Percentiles rank a stretch among this genome's conserved stretches.
Evolutionary conservation across 2,329 filamentous ascomycete genomes (phyloP).

Genomic region (Talaromyces piceae): DNA sequence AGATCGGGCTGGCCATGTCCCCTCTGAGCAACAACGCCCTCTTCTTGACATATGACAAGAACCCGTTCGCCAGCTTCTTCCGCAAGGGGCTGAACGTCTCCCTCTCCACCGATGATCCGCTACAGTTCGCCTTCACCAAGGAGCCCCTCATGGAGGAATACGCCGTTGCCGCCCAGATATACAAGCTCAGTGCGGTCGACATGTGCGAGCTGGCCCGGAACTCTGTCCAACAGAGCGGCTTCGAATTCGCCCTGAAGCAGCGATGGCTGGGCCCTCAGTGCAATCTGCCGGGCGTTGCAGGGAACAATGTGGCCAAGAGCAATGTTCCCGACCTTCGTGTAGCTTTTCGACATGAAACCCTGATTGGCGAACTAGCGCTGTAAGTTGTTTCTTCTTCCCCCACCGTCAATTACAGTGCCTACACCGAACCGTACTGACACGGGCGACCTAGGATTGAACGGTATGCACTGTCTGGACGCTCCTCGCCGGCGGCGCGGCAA

Average conservation of each 20-base stretch:
- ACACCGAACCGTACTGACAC: background rate
- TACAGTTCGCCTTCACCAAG: slow-evolving; percentile 98
- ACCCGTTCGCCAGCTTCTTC: slow-evolving; percentile 94
- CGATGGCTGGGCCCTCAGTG: slow-evolving; percentile 82
- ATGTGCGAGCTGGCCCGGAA: slow-evolving; percentile 99
- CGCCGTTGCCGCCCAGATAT: slow-evolving; percentile 94
- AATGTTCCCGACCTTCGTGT: slow-evolving; percentile 92
- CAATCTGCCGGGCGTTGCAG: slow-evolving; percentile 67
- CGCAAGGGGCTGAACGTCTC: slow-evolving; percentile 91
- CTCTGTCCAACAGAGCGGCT: slow-evolving; percentile 89
- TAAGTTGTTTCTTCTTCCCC: slow-evolving; percentile 35
- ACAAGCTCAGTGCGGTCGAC: slow-evolving; percentile 91
- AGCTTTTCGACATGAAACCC: slow-evolving; percentile 79
- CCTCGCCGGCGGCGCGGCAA: background rate
- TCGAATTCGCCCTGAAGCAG: slow-evolving; percentile 80
- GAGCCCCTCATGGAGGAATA: slow-evolving; percentile 98
- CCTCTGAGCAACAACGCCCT: slow-evolving; percentile 95
- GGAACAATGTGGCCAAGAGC: slow-evolving; percentile 90
- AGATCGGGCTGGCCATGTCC: slow-evolving; percentile 99
- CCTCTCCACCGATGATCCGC: slow-evolving; percentile 88
- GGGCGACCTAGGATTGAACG: slow-evolving; percentile 21
- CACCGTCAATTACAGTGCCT: too few species aligned
- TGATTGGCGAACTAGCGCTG: slow-evolving; percentile 78
- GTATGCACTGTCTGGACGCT: slow-evolving; percentile 14
- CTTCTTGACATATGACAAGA: slow-evolving; percentile 93